Base-by-base conservation (phyloP, 2,329 filamentous ascomycete genomes). In the Penicillium sp. region DNA sequence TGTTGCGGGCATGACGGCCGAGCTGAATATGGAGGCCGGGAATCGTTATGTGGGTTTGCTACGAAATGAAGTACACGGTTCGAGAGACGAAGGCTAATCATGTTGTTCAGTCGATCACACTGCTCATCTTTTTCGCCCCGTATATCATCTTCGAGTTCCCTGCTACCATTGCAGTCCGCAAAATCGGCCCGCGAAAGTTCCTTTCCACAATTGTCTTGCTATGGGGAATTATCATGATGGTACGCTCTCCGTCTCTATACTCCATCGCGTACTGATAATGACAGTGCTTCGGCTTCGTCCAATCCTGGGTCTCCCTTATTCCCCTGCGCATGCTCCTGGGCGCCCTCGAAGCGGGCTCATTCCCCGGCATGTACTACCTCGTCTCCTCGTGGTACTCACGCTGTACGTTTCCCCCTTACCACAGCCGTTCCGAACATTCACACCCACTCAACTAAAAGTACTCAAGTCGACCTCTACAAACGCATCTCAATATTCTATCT, bases 351-450 rank as follows among this genome's bases (percentile, higher is more conserved):
- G 72, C 71, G 31, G 66, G 30, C 9, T 91, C 89, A 76, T 92
- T 91, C 75, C 89, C 89, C 0, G 85, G 86, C 56, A 89, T 85
- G 54, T 88, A 90, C 0, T 92, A 91, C 70, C 79, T 92, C 5
- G 82, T 92, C n/a, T 89, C 86, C 63, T 90, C 88, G 38, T 92
- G 89, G 89, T 91, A 90, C 70, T 88, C 87, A 0, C 67, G 76
- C 61, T 75, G 71, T 74, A 60, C 65, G 70, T 66, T 9, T 17
- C 26, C 4, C 5, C 6, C 30, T 31, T n/a, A n/a, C 11, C 65
- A 60, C 59, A 29, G 55, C 57, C 30, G n/a, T n/a, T n/a, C n/a
- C n/a, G n/a, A n/a, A n/a, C n/a, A n/a, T n/a, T n/a, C n/a, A n/a
- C 44, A 57, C n/a, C 21, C 8, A 3, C 11, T 30, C 6, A n/a